A percentile compares a stretch with the other conserved stretches of the same genome.
phyloP scores from a whole-genome alignment of 78 protist genomes.

The Guillardia theta region DNA sequence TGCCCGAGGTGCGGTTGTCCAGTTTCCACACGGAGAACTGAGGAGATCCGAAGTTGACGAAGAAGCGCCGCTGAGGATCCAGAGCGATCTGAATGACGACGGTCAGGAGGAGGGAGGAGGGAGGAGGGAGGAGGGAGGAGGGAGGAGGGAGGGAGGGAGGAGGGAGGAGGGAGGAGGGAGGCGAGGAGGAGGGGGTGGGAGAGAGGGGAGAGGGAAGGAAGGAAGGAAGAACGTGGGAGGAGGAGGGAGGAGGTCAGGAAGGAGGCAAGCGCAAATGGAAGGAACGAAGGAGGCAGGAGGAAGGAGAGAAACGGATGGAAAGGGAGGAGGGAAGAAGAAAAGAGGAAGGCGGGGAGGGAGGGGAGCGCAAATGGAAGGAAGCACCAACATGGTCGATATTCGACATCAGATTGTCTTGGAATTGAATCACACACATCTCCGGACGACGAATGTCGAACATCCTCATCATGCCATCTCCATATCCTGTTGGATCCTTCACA shows the following conservation, averaged over 20 bases:
- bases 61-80: conserved; percentile 17
- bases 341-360: neutral
- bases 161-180: neutral
- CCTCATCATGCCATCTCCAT: too few relatives aligned
- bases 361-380: neutral
- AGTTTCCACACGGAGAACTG: neutral
- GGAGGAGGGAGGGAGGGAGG: neutral
- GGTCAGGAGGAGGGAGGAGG: too few relatives aligned
- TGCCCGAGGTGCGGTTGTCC: too few relatives aligned
- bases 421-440: too few relatives aligned
- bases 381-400: too few relatives aligned
- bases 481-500: too few relatives aligned
- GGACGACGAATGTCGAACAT: too few relatives aligned
- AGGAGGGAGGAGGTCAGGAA: neutral
- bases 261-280: neutral
- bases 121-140: too few relatives aligned
- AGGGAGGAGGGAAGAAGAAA: neutral
- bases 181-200: neutral
- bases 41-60: neutral
- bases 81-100: too few relatives aligned
- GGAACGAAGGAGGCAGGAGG: neutral
- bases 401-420: too few relatives aligned
- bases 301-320: neutral
- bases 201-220: neutral
- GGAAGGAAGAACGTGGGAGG: neutral